Percentiles rank a stretch among this genome's conserved stretches.
Evolutionary conservation across 2,329 filamentous ascomycete species (phyloP).

Genomic region (Aspergillus sp.): DNA sequence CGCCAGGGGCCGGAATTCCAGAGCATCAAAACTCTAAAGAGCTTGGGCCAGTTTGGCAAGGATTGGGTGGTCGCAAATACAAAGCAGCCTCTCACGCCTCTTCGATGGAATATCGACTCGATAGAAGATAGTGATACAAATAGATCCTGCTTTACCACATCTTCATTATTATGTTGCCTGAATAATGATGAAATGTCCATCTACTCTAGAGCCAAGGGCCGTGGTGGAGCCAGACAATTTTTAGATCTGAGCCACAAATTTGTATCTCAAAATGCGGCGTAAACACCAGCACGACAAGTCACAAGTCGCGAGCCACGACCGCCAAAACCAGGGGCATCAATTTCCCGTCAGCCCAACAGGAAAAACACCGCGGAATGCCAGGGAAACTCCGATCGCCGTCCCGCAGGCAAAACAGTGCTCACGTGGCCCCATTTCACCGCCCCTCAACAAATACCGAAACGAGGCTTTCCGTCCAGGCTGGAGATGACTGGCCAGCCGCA

Average conservation of each 20-base stretch:
- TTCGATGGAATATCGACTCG: too few species aligned
- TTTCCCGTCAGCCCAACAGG: neutral
- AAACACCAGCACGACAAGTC: neutral
- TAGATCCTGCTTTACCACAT: neutral
- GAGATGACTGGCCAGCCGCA: neutral
- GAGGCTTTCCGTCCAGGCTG: neutral
- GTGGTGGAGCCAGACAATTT: neutral
- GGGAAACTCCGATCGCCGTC: constrained; percentile 14
- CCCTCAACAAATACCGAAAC: constrained; percentile 12
- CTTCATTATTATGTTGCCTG: neutral
- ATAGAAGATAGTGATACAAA: neutral
- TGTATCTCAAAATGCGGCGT: neutral
- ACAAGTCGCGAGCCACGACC: neutral
- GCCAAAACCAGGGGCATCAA: neutral
- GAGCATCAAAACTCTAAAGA: constrained; percentile 28
- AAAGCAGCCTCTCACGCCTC: neutral
- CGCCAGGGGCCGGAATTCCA: constrained; percentile 28
- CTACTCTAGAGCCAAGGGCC: neutral
- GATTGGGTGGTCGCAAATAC: neutral
- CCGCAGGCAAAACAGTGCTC: neutral
- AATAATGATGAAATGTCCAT: neutral
- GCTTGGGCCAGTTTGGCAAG: neutral
- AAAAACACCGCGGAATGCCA: constrained; percentile 1
- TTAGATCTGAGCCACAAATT: neutral
- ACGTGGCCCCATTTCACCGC: constrained; percentile 21